Percentiles rank a stretch among this genome's conserved stretches.
phyloP scores from a whole-genome alignment of 192 early-diverging fungal genomes.

The Rhizophagus sp. region DNA sequence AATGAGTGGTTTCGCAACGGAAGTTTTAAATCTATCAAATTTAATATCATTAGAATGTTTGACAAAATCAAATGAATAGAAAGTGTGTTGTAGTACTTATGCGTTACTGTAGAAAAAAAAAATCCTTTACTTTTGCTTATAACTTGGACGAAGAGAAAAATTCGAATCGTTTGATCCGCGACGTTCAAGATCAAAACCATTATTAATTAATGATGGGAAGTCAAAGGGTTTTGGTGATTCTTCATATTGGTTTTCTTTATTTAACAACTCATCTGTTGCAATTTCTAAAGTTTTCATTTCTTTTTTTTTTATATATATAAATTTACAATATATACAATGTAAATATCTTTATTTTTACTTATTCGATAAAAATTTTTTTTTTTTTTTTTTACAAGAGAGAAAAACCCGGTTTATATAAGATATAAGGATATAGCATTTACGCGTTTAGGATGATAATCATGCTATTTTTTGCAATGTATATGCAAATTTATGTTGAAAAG shows the following conservation, averaged over 20 bases:
- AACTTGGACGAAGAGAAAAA: conserved; percentile 13
- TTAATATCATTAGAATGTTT: neutral
- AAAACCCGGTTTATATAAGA: neutral
- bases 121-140: conserved; percentile 11
- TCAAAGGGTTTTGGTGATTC: neutral
- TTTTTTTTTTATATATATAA: too few species aligned
- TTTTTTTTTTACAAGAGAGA: neutral
- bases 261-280: too few species aligned
- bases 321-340: too few species aligned
- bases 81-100: neutral
- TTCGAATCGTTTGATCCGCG: neutral
- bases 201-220: neutral
- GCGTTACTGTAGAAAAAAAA: neutral
- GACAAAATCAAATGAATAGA: neutral
- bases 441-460: neutral
- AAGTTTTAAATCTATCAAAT: conserved; percentile 1
- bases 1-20: neutral
- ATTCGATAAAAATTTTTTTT: neutral
- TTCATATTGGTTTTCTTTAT: neutral
- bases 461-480: neutral
- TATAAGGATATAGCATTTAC: neutral
- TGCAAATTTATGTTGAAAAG: neutral
- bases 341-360: too few species aligned
- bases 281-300: too few species aligned
- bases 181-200: neutral